These are phyloP conservation scores for Giardia duodenalis DNA, from an alignment of 208 protist genomes.

Conservation along the genomic window DNA sequence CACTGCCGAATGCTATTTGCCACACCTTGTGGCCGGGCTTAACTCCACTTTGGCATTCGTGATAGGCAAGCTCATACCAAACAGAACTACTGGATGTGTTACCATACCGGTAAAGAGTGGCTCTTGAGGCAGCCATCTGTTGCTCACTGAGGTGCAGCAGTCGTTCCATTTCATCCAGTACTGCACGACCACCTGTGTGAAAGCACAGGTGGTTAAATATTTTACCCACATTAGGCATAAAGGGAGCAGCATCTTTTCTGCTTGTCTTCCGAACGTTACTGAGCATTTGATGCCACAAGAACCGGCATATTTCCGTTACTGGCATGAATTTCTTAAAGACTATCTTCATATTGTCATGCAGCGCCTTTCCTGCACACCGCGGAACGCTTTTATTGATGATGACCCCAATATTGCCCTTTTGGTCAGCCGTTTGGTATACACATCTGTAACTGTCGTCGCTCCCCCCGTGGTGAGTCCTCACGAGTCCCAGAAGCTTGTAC, in stretches of 20 bases:
- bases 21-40: neutral
- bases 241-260: constrained; percentile 27
- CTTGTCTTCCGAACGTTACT: neutral
- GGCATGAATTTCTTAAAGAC: constrained; percentile 53
- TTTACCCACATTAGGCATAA: neutral
- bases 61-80: constrained; percentile 34
- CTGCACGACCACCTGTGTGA: neutral
- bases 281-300: constrained; percentile 20
- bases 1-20: constrained; percentile 30
- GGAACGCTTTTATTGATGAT: constrained; percentile 51
- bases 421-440: constrained; percentile 54
- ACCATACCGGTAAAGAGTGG: constrained; percentile 23
- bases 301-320: constrained; percentile 49
- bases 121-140: constrained; percentile 9
- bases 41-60: neutral
- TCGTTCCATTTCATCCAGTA: constrained; percentile 18
- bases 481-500: neutral
- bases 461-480: constrained; percentile 30
- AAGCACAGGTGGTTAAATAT: neutral
- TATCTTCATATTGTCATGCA: constrained; percentile 55
- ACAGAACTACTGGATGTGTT: constrained; percentile 14
- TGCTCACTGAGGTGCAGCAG: constrained; percentile 8
- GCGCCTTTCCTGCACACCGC: constrained; percentile 47
- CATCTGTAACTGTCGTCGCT: constrained; percentile 47
- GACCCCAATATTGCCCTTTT: constrained; percentile 48